Evolutionary conservation across 1,284 basidiomycete species (phyloP).

Genomic region (Melampsora larici-populina): DNA sequence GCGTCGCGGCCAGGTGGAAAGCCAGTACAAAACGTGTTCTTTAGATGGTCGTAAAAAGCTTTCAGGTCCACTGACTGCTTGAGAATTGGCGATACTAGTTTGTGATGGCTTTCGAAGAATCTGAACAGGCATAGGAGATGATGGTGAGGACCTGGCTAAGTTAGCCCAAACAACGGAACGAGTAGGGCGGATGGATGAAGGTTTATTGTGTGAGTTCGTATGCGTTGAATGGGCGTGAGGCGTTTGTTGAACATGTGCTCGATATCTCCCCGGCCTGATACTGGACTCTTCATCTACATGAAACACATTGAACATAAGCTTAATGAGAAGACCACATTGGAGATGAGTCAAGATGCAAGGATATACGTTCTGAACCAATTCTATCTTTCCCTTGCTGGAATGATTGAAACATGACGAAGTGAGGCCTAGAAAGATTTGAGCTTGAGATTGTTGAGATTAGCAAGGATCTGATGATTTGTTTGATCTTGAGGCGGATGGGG

Average conservation of each 20-base stretch:
- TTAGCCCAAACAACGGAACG: neutral
- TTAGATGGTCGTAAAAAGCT: slow-evolving; percentile 55
- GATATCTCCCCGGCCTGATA: slow-evolving; percentile 11
- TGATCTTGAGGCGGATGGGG: no score
- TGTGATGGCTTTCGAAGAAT: neutral
- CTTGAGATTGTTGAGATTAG: no score
- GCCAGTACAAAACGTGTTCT: slow-evolving; percentile 57
- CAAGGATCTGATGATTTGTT: no score
- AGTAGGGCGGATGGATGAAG: neutral
- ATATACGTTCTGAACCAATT: slow-evolving; percentile 1
- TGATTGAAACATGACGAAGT: neutral
- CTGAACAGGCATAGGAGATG: neutral
- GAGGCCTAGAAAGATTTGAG: no score
- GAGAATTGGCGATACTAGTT: slow-evolving; percentile 34
- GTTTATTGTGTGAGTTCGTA: no score
- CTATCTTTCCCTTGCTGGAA: slow-evolving; percentile 3
- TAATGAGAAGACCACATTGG: neutral
- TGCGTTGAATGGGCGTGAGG: no score
- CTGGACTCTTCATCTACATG: neutral
- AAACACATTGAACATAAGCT: neutral
- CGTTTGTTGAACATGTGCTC: slow-evolving; percentile 8
- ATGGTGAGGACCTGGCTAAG: neutral
- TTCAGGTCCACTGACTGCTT: slow-evolving; percentile 45
- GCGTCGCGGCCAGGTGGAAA: slow-evolving; percentile 58
- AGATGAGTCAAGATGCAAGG: neutral